Base-by-base conservation (phyloP, 495 filamentous ascomycete species). In the Staphylotrichum tortipilum region DNA sequence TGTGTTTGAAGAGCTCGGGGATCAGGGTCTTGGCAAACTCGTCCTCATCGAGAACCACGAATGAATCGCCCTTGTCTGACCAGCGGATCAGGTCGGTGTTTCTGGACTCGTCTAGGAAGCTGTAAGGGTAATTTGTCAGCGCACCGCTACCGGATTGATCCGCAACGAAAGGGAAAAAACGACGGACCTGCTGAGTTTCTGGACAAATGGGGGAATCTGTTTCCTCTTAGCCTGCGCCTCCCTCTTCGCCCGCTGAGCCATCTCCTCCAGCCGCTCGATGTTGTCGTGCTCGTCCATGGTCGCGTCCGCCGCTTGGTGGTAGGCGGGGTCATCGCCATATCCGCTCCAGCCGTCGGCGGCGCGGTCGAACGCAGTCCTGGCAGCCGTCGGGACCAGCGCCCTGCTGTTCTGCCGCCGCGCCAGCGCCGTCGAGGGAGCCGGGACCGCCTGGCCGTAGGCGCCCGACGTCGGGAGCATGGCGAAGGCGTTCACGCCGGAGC, bases 11-110 rank as follows among this genome's bases (percentile, higher is more conserved):
- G 7, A 96, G 75, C 61, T 97, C 92, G 3, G 92, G 92, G 41
- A 99, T 97, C 50, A 99, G 66, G 0, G 84, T 95, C 64, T 88
- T 90, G n/a, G 92, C 94, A 67, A 99, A 99, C 64, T 97, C 94
- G 62, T 99, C 92, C 66, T 99, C 92, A 60, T 99, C 94, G 4
- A 96, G 68, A 7, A 99, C 92, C 35, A 97, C 83, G 65, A 99
- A 99, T 3, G 91, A 95, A 60, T 94, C 89, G 15, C 92, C 92
- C 62, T 88, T 84, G 53, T 94, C 88, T 0, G 94, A 96, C 92
- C 92, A 99, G 55, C 94, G 84, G 58, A 99, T 99, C 39, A 99
- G 71, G 11, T 96, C 86, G 0, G 88, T 94, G 57, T 95, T 94
- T 60, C 89, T 88, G 2, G 80, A 80, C 57, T 94, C 84, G 53